Conservation (phyloP, 1,284 basidiomycete species). For the Puccinia horiana region DNA sequence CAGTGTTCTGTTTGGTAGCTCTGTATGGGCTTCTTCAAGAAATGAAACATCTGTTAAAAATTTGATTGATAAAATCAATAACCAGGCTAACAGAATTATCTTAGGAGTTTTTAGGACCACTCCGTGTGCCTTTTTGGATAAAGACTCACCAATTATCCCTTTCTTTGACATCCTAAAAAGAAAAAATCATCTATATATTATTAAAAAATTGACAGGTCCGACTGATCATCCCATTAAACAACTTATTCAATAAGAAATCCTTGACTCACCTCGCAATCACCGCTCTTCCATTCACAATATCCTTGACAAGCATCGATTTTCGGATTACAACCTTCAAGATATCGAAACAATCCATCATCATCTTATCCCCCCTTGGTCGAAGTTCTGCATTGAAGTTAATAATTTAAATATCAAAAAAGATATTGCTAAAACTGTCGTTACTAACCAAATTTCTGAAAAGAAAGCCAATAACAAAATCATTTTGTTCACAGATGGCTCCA, state of each 20-base stretch:
- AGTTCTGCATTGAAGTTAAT: not conserved
- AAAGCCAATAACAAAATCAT: not conserved
- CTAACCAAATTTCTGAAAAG: not conserved
- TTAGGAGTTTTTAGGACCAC: not conserved
- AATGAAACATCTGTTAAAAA: not conserved
- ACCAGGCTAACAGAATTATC: not conserved
- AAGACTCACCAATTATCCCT: not conserved
- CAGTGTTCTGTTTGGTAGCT: not conserved
- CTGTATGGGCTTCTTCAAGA: not conserved
- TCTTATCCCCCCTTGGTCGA: not conserved
- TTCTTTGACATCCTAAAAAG: not conserved
- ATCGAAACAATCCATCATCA: not conserved
- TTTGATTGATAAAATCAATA: not conserved
- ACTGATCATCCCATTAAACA: not conserved
- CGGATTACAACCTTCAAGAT: not conserved
- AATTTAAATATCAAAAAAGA: not conserved
- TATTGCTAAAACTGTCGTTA: not conserved
- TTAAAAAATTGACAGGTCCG: too few relatives aligned
- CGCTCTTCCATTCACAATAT: not conserved
- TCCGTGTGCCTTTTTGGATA: not conserved
- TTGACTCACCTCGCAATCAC: not conserved
- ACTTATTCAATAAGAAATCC: not conserved
- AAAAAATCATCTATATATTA: constrained; percentile 11
- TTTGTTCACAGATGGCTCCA: not conserved
- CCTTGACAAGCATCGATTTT: not conserved